Evolutionary conservation across 2,329 filamentous ascomycete species (phyloP), one percentile per base, ranked within the genome.

Genomic region (Phialocephala sp.): DNA sequence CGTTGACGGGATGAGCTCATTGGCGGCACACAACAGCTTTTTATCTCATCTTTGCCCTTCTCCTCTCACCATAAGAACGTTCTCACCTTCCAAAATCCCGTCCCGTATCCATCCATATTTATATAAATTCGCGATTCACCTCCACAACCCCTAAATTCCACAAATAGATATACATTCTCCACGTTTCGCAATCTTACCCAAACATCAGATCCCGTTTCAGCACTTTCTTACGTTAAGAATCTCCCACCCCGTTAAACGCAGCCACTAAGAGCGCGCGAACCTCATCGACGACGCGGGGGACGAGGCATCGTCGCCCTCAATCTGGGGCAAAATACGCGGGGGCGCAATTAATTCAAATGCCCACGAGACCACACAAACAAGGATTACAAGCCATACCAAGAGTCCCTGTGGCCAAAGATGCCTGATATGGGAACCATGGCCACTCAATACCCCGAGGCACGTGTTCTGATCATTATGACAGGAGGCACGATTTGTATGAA

Each of bases 401-500:
- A 3, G 27, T 32, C 27, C 27, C 27, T 32, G 27, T 32, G 6
- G 27, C 37, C 37, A 12, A 41, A 12, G 37, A 12, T 27, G 22
- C 47, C 4, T 54, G 50, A 35, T 6, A 32, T 32, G 27, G 27
- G 27, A 18, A 27, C 24, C 24, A 20, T 37, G 24, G n/a, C 18
- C 9, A 58, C 35, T 15, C 27, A 58, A 20, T 72, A 72, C 41
- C 85, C 84, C 27, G 88, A 91, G 73, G 84, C 86, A 22, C 80
- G 87, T 57, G 86, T 92, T 11, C 79, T 92, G 66, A 87, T 76
- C 41, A 86, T 92, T 73, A 90, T 91, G 80, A 91, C 89, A 9
- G 83, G 85, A 18, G 85, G 85, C 9, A 88, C 85, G 2, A 92
- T 92, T 70, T 91, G 89, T 76, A 92, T 92, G 89, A 83, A 84